These are phyloP conservation scores for Cornus florida DNA, from an alignment of 148 eudicot species.

Conservation along the genomic window DNA sequence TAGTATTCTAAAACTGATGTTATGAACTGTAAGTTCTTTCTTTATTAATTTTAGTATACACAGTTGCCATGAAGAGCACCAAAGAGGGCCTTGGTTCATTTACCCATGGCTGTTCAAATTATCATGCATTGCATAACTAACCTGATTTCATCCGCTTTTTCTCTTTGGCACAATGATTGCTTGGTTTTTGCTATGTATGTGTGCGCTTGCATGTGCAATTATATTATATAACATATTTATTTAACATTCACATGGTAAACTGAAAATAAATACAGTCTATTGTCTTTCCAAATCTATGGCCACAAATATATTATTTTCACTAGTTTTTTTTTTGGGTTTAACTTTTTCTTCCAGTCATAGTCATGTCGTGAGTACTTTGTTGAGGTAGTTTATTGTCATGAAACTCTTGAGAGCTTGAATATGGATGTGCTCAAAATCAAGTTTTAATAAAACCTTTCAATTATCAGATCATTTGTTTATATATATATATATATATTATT, in stretches of 20 bases:
- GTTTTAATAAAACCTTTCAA: background rate
- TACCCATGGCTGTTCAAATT: too few relatives aligned
- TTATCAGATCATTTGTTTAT: background rate
- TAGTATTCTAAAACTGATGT: background rate
- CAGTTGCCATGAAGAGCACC: too few relatives aligned
- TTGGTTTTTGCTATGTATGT: too few relatives aligned
- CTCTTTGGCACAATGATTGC: too few relatives aligned
- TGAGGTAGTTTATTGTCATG: background rate
- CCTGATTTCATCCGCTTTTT: too few relatives aligned
- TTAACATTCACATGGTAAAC: background rate
- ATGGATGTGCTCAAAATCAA: background rate
- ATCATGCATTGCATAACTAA: too few relatives aligned
- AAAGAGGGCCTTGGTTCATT: too few relatives aligned
- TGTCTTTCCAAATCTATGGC: too few relatives aligned
- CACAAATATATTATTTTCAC: too few relatives aligned
- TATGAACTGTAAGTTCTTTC: too few relatives aligned
- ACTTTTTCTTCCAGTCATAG: background rate
- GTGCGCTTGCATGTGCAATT: background rate
- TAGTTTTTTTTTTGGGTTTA: background rate
- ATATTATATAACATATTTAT: too few relatives aligned
- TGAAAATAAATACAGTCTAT: background rate
- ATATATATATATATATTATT: background rate
- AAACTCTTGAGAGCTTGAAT: background rate
- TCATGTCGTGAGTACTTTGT: background rate
- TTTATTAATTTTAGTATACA: too few relatives aligned